Percentiles rank a stretch among this genome's conserved stretches.
phyloP scores from a whole-genome alignment of 2,329 filamentous ascomycete species.

The Fusarium verrucosum region DNA sequence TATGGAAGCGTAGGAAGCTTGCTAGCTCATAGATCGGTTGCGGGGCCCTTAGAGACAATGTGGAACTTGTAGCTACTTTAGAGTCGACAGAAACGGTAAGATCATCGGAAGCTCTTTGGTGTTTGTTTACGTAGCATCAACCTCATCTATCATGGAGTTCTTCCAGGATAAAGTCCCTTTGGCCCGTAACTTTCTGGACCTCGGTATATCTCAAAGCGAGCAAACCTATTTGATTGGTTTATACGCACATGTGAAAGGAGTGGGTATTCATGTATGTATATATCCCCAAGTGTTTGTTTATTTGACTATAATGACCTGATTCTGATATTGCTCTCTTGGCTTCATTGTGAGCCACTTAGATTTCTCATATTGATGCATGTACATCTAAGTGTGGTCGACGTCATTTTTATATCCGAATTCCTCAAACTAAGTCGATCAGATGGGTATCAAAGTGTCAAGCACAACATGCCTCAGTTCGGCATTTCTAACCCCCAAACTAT shows the following conservation, averaged over 20 bases:
- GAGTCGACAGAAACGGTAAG: slow-evolving; percentile 18
- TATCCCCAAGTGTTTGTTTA: slow-evolving; percentile 1
- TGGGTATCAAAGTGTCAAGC: neutral
- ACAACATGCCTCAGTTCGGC: neutral
- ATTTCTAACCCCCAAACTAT: neutral
- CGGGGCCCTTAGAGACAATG: slow-evolving; percentile 23
- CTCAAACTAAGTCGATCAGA: neutral
- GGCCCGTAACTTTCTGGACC: neutral
- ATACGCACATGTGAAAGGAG: neutral
- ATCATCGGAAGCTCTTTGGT: slow-evolving; percentile 9
- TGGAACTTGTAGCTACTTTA: slow-evolving; percentile 18
- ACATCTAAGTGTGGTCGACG: neutral
- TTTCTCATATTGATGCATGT: neutral
- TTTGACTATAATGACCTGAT: neutral
- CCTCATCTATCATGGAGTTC: slow-evolving; percentile 5
- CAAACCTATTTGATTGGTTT: neutral
- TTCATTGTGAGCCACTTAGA: neutral
- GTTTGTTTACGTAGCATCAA: slow-evolving; percentile 11
- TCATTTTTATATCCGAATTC: neutral
- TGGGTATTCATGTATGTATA: neutral
- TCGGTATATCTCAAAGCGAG: slow-evolving; percentile 6
- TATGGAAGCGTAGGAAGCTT: slow-evolving; percentile 10
- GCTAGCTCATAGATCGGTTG: slow-evolving; percentile 27
- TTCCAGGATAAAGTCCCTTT: slow-evolving; percentile 9
- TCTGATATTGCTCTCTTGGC: neutral